Percentiles rank a stretch among this genome's conserved stretches.
These are phyloP conservation scores for Leptodermis oblonga DNA, from an alignment of 257 asterid species.

Conservation along the genomic window DNA sequence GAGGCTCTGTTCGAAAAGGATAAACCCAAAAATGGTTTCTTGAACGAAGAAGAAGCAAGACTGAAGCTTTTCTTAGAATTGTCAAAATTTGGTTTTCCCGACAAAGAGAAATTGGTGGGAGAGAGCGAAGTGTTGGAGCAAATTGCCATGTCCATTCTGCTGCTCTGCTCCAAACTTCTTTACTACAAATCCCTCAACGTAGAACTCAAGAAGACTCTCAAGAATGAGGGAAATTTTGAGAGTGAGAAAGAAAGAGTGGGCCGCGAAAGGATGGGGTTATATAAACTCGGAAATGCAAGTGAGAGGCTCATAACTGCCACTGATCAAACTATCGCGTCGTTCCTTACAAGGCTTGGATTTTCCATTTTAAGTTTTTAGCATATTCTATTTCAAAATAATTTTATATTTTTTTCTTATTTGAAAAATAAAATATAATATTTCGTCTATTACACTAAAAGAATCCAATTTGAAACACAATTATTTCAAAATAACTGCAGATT, in stretches of 20 bases:
- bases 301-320: constrained; percentile 62
- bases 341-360: constrained; percentile 25
- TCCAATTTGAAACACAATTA: too few species aligned
- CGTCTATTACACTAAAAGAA: too few species aligned
- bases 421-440: too few species aligned
- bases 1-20: constrained; percentile 28
- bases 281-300: constrained; percentile 40
- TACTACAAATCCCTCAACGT: constrained; percentile 20
- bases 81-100: constrained; percentile 20
- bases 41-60: constrained; percentile 40
- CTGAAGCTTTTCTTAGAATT: constrained; percentile 23
- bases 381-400: too few species aligned
- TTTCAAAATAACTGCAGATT: too few species aligned
- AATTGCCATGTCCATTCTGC: constrained; percentile 60
- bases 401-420: too few species aligned
- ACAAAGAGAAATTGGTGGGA: constrained; percentile 14
- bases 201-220: constrained; percentile 19
- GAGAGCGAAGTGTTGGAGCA: constrained; percentile 36
- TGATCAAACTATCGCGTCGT: constrained; percentile 17
- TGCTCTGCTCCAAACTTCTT: constrained; percentile 21
- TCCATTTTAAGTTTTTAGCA: too few species aligned
- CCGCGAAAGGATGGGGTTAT: constrained; percentile 33
- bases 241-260: constrained; percentile 18
- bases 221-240: constrained; percentile 4
- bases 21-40: constrained; percentile 43